These are phyloP conservation scores for Solanum peruvianum DNA, from an alignment of 257 asterid genomes.

Conservation along the genomic window DNA sequence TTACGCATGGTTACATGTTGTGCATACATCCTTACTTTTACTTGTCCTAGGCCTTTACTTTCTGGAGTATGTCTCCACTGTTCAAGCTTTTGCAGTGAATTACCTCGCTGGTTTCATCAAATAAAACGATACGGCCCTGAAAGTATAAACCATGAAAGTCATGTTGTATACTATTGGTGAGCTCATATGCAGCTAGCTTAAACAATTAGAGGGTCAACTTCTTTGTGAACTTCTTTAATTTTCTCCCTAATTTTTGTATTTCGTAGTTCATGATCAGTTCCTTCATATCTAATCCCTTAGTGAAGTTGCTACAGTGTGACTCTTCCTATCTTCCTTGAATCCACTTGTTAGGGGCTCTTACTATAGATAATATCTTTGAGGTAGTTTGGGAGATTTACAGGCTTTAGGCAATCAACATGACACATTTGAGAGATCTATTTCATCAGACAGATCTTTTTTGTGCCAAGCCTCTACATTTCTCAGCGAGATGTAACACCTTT, in stretches of 20 bases:
- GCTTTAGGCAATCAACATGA: background rate
- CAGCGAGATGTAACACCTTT: background rate
- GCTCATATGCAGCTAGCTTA: background rate
- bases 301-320: background rate
- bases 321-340: background rate
- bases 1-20: background rate
- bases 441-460: background rate
- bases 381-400: background rate
- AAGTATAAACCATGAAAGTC: background rate
- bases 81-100: background rate
- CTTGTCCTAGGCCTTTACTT: background rate
- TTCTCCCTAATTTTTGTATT: background rate
- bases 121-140: background rate
- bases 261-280: background rate
- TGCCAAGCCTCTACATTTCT: conserved; percentile 1
- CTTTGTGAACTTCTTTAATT: background rate
- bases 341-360: background rate
- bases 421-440: background rate
- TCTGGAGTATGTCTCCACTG: background rate
- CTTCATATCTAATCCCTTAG: background rate
- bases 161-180: background rate
- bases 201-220: background rate
- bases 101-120: background rate
- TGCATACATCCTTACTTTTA: background rate
- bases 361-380: background rate